These are phyloP conservation scores for Tuber aestivum DNA, from an alignment of 495 filamentous ascomycete species.

Conservation along the genomic window DNA sequence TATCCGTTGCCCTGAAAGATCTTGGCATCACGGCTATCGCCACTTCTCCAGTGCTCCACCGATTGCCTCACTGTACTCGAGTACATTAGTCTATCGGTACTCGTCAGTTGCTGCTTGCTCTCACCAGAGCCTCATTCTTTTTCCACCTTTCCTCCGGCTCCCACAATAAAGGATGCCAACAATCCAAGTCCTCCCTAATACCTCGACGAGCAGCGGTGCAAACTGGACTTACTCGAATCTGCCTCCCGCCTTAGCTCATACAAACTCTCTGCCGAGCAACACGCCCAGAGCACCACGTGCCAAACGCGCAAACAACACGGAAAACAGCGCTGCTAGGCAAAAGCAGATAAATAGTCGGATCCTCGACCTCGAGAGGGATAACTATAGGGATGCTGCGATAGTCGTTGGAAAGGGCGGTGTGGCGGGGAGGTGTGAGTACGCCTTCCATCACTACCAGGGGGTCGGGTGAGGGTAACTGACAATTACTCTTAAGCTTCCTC, in stretches of 20 bases:
- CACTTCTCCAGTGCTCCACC: neutral
- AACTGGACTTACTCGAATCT: constrained; percentile 42
- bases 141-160: neutral
- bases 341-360: constrained; percentile 40
- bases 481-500: constrained; percentile 16
- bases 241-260: constrained; percentile 40
- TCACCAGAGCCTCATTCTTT: neutral
- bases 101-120: neutral
- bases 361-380: constrained; percentile 40
- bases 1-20: neutral
- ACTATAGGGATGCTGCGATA: constrained; percentile 33
- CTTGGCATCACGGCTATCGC: neutral
- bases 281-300: constrained; percentile 42
- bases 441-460: neutral
- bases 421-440: constrained; percentile 18
- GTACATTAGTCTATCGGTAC: too few species aligned
- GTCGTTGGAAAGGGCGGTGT: neutral
- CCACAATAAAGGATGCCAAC: constrained; percentile 29
- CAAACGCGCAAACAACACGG: constrained; percentile 34
- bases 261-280: constrained; percentile 44
- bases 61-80: neutral
- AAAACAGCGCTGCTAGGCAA: constrained; percentile 38
- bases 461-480: neutral
- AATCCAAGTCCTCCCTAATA: constrained; percentile 41
- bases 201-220: constrained; percentile 11